A percentile compares a stretch with the other conserved stretches of the same genome.
Evolutionary conservation across 176 grass and related monocot species (phyloP).

Genomic region (Phyllostachys edulis): DNA sequence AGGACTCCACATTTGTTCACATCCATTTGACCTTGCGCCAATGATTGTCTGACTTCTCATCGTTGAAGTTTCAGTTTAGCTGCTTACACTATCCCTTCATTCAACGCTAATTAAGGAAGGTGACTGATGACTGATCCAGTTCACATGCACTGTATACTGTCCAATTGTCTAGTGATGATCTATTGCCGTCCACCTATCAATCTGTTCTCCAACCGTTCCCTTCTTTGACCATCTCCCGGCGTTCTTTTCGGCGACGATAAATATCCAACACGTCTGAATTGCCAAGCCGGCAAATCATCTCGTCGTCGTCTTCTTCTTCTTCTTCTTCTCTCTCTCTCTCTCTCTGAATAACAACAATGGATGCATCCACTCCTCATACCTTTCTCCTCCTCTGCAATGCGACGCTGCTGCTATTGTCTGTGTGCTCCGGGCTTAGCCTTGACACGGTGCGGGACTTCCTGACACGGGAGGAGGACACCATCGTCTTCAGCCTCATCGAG

Average conservation of each 20-base stretch:
- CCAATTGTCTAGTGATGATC: neutral
- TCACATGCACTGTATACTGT: neutral
- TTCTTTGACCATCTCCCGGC: conserved; percentile 23
- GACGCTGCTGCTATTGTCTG: conserved; percentile 17
- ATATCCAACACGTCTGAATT: neutral
- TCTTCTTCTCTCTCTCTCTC: neutral
- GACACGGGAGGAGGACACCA: conserved; percentile 65
- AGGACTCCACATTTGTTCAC: conserved; percentile 5
- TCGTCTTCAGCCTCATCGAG: conserved; percentile 83
- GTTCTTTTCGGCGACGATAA: conserved; percentile 24
- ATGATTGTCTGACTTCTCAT: conserved; percentile 22
- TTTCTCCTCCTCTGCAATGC: neutral
- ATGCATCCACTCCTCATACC: neutral
- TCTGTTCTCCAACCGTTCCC: neutral
- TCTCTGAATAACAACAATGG: conserved; percentile 21
- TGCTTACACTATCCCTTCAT: neutral
- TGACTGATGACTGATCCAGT: conserved; percentile 1
- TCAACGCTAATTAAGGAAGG: conserved; percentile 19
- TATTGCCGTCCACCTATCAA: no score
- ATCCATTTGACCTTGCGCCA: no score
- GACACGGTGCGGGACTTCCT: conserved; percentile 65
- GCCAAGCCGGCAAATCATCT: conserved; percentile 3
- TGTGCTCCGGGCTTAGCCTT: conserved; percentile 39
- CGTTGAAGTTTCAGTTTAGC: neutral
- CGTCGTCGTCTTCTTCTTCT: neutral